These are phyloP conservation scores for Diospyros lotus DNA, from an alignment of 148 eudicot genomes.

Conservation along the genomic window DNA sequence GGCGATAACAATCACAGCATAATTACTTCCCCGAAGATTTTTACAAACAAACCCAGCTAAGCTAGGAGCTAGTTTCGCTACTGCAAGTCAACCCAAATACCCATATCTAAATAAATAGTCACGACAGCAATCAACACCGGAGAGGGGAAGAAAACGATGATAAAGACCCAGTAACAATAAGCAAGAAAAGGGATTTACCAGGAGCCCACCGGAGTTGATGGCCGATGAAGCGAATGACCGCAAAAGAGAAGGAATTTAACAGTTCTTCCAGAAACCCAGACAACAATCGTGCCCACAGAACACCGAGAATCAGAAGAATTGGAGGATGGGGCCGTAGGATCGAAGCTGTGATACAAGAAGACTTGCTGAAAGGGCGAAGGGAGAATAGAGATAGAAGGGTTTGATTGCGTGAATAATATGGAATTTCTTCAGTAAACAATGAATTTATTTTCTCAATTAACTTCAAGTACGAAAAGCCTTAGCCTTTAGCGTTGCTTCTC, in stretches of 20 bases:
- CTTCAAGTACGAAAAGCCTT: neutral
- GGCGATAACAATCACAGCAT: neutral
- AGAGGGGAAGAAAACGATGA: neutral
- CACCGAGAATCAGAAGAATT: neutral
- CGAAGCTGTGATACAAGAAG: neutral
- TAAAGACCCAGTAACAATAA: neutral
- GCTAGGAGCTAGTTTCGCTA: neutral
- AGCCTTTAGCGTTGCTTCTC: neutral
- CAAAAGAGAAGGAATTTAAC: conserved; percentile 3
- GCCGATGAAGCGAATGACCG: conserved; percentile 12
- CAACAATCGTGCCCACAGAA: neutral
- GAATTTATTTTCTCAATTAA: neutral
- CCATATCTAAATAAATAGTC: neutral
- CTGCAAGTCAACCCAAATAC: conserved; percentile 10
- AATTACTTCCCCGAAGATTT: neutral
- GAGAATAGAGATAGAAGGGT: conserved; percentile 1
- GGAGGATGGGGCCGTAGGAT: too few species aligned
- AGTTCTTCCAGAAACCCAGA: neutral
- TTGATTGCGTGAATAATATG: conserved; percentile 35
- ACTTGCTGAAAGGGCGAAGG: neutral
- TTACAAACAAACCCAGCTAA: neutral
- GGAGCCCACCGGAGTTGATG: conserved; percentile 24
- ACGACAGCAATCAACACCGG: neutral
- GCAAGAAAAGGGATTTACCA: conserved; percentile 20
- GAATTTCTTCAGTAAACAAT: neutral